These are phyloP conservation scores for Scedosporium minutisporum DNA, from an alignment of 2,329 filamentous ascomycete species.

Conservation along the genomic window DNA sequence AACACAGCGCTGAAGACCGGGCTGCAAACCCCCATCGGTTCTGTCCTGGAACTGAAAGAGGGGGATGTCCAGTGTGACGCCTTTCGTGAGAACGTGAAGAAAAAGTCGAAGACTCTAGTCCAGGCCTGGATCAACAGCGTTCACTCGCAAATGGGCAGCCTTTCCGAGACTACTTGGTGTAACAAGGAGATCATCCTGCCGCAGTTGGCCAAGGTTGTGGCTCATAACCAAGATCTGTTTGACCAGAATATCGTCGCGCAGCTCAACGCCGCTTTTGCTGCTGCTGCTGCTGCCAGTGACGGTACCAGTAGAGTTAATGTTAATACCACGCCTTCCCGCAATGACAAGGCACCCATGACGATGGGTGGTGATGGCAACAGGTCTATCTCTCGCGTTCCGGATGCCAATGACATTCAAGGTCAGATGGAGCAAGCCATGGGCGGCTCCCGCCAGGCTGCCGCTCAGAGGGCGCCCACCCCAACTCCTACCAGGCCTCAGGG, in stretches of 20 bases:
- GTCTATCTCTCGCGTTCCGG: not conserved
- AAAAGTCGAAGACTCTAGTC: no score
- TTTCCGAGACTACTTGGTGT: not conserved
- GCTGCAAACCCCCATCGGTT: no score
- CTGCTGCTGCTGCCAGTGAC: no score
- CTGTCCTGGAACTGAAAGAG: no score
- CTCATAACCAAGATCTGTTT: not conserved
- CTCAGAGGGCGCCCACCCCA: not conserved
- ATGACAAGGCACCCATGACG: not conserved
- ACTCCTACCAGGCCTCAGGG: not conserved
- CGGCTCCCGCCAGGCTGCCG: not conserved
- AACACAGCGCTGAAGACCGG: not conserved
- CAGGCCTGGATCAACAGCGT: no score
- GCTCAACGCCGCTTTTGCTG: not conserved
- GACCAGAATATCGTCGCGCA: not conserved
- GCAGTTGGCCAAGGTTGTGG: not conserved
- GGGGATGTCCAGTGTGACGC: no score
- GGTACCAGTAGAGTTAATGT: no score
- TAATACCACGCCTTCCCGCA: not conserved
- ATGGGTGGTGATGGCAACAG: not conserved
- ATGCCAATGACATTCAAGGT: not conserved
- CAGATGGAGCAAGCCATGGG: not conserved
- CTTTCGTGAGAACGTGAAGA: no score
- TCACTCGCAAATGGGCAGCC: no score
- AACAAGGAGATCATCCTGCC: not conserved